These are phyloP conservation scores for Clitopilus hobsonii DNA, from an alignment of 768 basidiomycete genomes.

Conservation along the genomic window DNA sequence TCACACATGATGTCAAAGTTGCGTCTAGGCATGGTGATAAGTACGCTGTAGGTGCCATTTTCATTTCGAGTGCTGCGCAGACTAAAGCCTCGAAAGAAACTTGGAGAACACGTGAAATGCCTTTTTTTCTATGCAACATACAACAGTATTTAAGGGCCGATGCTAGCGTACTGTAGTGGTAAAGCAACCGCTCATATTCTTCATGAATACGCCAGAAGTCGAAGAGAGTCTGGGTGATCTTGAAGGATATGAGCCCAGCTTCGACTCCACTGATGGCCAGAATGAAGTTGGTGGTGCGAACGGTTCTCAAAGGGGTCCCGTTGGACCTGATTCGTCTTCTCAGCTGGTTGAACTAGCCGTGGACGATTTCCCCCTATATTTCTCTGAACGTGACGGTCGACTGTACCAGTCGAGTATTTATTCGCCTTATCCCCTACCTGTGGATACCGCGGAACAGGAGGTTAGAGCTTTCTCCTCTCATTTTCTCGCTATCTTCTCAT, in stretches of 20 bases:
- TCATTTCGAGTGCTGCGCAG: not conserved
- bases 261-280: not conserved
- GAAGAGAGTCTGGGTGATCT: not conserved
- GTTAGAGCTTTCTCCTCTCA: conserved; percentile 32
- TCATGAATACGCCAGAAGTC: not conserved
- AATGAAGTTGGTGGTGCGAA: not conserved
- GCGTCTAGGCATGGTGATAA: not conserved
- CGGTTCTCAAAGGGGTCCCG: not conserved
- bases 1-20: not conserved
- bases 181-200: not conserved
- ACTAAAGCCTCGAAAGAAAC: not conserved
- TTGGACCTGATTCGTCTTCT: conserved; percentile 9
- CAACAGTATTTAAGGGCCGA: not conserved
- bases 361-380: conserved; percentile 58
- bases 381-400: conserved; percentile 50
- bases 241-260: not conserved
- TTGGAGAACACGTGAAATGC: too few species aligned
- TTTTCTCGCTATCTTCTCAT: conserved; percentile 2
- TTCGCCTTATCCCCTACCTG: conserved; percentile 69
- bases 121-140: too few species aligned
- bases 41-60: not conserved
- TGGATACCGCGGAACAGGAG: conserved; percentile 64
- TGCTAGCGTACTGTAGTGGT: not conserved
- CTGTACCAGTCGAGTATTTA: conserved; percentile 64
- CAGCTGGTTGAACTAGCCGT: conserved; percentile 33